Percentiles rank a stretch among this genome's conserved stretches.
Conservation (phyloP, 495 filamentous ascomycete species). For the Annulohypoxylon moriforme region DNA sequence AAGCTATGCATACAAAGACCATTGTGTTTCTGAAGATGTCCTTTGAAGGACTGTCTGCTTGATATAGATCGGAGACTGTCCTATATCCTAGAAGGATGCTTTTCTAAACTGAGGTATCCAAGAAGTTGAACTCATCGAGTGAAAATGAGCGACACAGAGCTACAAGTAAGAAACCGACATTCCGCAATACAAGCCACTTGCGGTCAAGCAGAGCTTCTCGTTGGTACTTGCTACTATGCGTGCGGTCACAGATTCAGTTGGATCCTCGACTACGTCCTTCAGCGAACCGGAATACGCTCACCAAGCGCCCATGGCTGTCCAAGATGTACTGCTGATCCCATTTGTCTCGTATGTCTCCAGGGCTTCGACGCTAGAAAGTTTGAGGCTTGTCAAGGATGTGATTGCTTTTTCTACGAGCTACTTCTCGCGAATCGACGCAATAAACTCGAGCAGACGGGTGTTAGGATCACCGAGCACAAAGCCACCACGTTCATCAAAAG, state of each 20-base stretch:
- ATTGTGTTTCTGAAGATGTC: neutral
- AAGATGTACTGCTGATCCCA: neutral
- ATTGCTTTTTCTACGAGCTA: slow-evolving; percentile 19
- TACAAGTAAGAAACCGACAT: neutral
- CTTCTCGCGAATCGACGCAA: slow-evolving; percentile 7
- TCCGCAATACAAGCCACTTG: slow-evolving; percentile 12
- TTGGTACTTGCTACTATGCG: slow-evolving; percentile 11
- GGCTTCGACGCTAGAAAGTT: neutral
- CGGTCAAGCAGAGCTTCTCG: slow-evolving; percentile 18
- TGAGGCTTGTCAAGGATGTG: slow-evolving; percentile 1
- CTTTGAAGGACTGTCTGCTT: neutral
- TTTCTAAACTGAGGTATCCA: too few relatives aligned
- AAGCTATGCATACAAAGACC: neutral
- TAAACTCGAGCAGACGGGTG: slow-evolving; percentile 1
- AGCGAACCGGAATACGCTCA: slow-evolving; percentile 6
- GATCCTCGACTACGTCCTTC: slow-evolving; percentile 16
- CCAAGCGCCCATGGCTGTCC: slow-evolving; percentile 9
- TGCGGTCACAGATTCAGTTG: slow-evolving; percentile 21
- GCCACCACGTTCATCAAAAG: slow-evolving; percentile 15
- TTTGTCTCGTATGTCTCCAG: slow-evolving; percentile 16
- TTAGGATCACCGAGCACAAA: slow-evolving; percentile 16
- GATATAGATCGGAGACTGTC: neutral
- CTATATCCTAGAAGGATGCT: too few relatives aligned
- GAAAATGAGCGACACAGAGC: neutral
- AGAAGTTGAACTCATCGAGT: neutral